Evolutionary conservation across 352 stramenopile species (phyloP), one percentile per base, ranked within the genome.

Genomic region (Globisporangium echinulatum): DNA sequence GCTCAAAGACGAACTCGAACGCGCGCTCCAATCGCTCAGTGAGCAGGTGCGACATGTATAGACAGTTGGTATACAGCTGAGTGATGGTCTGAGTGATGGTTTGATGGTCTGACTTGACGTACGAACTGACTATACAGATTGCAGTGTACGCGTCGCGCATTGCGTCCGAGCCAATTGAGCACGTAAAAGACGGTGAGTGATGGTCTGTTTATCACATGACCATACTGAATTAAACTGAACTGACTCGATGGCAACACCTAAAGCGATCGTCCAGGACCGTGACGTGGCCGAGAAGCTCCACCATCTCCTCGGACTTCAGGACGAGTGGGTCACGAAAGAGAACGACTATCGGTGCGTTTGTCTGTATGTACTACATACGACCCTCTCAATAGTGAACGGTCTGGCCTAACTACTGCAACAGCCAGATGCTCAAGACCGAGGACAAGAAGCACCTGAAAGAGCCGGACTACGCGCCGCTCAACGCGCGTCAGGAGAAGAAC

Each of bases 371-470:
- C 25, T 33, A 3, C 25, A 33, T 3, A 33, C 25, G 25, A 3
- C 25, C 25, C 10, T 48, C 4, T 51, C 13, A n/a, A 15, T 38
- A 37, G 2, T 43, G 11, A 15, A 11, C 7, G 40, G 7, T 55
- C 49, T 33, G 25, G 25, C 3, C 25, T 33, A 33, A 51, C 14
- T 13, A 50, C 15, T 40, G 47, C 6, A n/a, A 2, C 43, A 93
- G 83, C 11, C 83, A 90, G 79, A 88, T 95, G 82, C 77, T 95
- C 15, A 95, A 95, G 68, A 91, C 82, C 0, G 85, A 95, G 60
- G 85, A 95, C 69, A 95, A 95, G 62, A 95, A 95, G 52, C 64
- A 87, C 61, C 73, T 95, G 70, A 85, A 88, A 48, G 80, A 90
- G 54, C 49, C 58, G 17, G 85, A 95, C 49, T 92, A 82, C 46